These are phyloP conservation scores for Talaromyces sp. DNA, from an alignment of 2,329 filamentous ascomycete species.

Conservation along the genomic window DNA sequence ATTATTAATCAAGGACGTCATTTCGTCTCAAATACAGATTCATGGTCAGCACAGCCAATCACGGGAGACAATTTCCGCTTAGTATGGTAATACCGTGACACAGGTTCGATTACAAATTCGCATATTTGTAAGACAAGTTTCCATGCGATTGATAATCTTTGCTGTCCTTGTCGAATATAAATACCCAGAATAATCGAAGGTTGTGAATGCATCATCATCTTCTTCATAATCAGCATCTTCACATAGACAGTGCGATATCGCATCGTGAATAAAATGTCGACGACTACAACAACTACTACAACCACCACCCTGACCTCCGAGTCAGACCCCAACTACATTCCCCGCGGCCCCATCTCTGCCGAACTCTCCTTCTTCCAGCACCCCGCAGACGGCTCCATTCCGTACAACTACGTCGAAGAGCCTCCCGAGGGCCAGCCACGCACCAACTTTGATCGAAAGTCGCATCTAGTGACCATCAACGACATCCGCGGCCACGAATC, in stretches of 20 bases:
- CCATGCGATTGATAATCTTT: not conserved
- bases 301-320: constrained; percentile 20
- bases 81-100: not conserved
- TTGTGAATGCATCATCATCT: not conserved
- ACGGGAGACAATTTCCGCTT: constrained; percentile 16
- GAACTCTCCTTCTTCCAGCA: constrained; percentile 61
- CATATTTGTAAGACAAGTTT: not conserved
- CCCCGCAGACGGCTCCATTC: constrained; percentile 54
- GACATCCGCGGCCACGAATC: constrained; percentile 70
- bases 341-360: constrained; percentile 58
- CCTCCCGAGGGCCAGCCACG: constrained; percentile 57
- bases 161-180: not conserved
- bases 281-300: constrained; percentile 6
- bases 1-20: not conserved
- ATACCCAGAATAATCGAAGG: not conserved
- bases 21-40: not conserved
- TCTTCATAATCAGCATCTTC: not conserved
- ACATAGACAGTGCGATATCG: not conserved
- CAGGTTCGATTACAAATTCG: constrained; percentile 9
- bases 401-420: constrained; percentile 63
- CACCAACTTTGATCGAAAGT: constrained; percentile 57
- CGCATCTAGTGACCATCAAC: constrained; percentile 54
- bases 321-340: constrained; percentile 36
- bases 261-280: not conserved
- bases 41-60: constrained; percentile 19